phyloP scores from a whole-genome alignment of 345 rosid species.

The Dimocarpus longan region DNA sequence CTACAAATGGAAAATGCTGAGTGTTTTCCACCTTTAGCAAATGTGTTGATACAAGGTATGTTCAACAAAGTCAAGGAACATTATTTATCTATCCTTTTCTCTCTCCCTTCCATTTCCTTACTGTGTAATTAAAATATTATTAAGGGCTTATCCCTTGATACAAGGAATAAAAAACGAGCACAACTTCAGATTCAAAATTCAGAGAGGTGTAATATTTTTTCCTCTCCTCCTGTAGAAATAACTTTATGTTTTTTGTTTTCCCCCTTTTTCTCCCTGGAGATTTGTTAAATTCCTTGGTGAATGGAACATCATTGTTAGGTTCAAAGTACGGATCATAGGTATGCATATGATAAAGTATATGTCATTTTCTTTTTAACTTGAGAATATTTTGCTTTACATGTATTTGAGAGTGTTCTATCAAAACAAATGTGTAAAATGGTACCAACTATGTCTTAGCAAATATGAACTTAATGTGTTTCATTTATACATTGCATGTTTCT shows the following conservation, averaged over 20 bases:
- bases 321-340: slow-evolving; percentile 91
- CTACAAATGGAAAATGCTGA: slow-evolving; percentile 94
- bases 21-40: slow-evolving; percentile 95
- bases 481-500: not conserved
- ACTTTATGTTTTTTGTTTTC: slow-evolving; percentile 19
- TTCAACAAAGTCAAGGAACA: not conserved
- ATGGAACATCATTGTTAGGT: slow-evolving; percentile 61
- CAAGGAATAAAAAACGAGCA: slow-evolving; percentile 75
- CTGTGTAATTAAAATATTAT: slow-evolving; percentile 24
- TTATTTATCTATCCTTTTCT: slow-evolving; percentile 6
- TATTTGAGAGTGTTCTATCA: not conserved
- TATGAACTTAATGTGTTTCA: not conserved
- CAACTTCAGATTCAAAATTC: slow-evolving; percentile 78
- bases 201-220: slow-evolving; percentile 77
- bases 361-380: not conserved
- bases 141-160: slow-evolving; percentile 21
- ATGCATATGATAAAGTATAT: slow-evolving; percentile 10
- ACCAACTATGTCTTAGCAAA: not conserved
- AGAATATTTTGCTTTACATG: not conserved
- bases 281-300: slow-evolving; percentile 84
- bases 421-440: not conserved
- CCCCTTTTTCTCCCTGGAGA: slow-evolving; percentile 50
- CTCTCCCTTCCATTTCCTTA: not conserved
- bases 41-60: slow-evolving; percentile 91
- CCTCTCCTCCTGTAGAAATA: slow-evolving; percentile 9